phyloP scores from a whole-genome alignment of 2,329 filamentous ascomycete genomes.

The Macrophomina tecta region DNA sequence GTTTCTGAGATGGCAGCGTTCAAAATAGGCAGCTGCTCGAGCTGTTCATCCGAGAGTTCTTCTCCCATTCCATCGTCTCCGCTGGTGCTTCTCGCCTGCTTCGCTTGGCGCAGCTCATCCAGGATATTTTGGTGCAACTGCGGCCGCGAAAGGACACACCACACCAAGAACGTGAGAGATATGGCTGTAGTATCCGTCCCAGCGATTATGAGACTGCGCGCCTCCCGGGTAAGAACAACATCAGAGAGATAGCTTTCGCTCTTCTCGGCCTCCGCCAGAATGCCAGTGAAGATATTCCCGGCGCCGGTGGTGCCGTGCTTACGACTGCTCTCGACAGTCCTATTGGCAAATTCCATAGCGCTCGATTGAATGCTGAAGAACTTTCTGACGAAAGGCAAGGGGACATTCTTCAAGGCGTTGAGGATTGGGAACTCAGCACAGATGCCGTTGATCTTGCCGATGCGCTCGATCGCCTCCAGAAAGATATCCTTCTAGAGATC shows the following conservation, averaged over 20 bases:
- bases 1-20: slow-evolving; percentile 48
- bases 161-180: slow-evolving; percentile 43
- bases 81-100: slow-evolving; percentile 37
- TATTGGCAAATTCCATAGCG: slow-evolving; percentile 37
- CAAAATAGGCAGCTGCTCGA: slow-evolving; percentile 40
- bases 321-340: slow-evolving; percentile 40
- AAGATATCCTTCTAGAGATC: slow-evolving; percentile 26
- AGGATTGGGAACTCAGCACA: slow-evolving; percentile 42
- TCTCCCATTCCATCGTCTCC: slow-evolving; percentile 34
- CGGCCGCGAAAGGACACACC: slow-evolving; percentile 38
- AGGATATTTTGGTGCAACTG: neutral
- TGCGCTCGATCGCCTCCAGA: neutral
- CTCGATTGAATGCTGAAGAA: slow-evolving; percentile 45
- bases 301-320: slow-evolving; percentile 40
- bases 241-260: slow-evolving; percentile 32
- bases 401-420: slow-evolving; percentile 39
- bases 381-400: slow-evolving; percentile 38
- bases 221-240: slow-evolving; percentile 40
- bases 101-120: slow-evolving; percentile 31
- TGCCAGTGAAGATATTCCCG: slow-evolving; percentile 33
- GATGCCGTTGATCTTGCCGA: neutral
- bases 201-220: slow-evolving; percentile 40
- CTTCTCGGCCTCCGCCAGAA: neutral
- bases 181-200: slow-evolving; percentile 44
- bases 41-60: slow-evolving; percentile 34